phyloP scores from a whole-genome alignment of 1,284 basidiomycete genomes.

The Ustilago esculenta region DNA sequence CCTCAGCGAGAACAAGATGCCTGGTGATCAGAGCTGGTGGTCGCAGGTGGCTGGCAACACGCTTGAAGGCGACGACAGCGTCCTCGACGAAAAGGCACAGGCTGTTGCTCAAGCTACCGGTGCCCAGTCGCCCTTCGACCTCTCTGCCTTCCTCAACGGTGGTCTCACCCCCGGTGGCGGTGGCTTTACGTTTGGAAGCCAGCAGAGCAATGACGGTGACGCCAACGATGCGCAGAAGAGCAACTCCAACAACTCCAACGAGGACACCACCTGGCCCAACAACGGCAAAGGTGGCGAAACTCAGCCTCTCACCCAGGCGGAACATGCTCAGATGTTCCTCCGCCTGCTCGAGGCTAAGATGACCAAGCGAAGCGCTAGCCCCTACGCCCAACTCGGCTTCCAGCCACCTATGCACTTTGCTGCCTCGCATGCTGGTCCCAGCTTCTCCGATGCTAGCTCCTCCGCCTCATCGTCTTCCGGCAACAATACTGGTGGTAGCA shows the following conservation, averaged over 20 bases:
- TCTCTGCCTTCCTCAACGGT: conserved; percentile 58
- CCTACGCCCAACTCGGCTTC: conserved; percentile 54
- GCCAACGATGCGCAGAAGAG: conserved; percentile 14
- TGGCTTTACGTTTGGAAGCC: conserved; percentile 37
- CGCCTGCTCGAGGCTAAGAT: conserved; percentile 53
- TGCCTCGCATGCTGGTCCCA: conserved; percentile 21
- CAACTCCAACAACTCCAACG: background rate
- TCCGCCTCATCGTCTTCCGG: conserved; percentile 22
- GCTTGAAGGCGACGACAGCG: conserved; percentile 47
- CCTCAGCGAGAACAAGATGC: conserved; percentile 49
- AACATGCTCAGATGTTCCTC: conserved; percentile 54
- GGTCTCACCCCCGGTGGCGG: conserved; percentile 53
- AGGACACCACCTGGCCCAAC: conserved; percentile 16
- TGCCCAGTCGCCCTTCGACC: conserved; percentile 53
- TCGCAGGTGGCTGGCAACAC: conserved; percentile 48
- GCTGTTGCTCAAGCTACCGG: conserved; percentile 54
- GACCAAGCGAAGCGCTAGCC: conserved; percentile 38
- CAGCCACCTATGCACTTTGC: conserved; percentile 48
- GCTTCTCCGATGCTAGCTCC: conserved; percentile 27
- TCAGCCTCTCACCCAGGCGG: conserved; percentile 39
- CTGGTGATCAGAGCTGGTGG: conserved; percentile 60
- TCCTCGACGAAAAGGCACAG: conserved; percentile 60
- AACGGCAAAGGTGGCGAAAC: conserved; percentile 19
- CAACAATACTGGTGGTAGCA: conserved; percentile 2
- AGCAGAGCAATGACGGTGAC: conserved; percentile 18